phyloP scores from a whole-genome alignment of 495 filamentous ascomycete genomes.

The Trichoderma gamsii region DNA sequence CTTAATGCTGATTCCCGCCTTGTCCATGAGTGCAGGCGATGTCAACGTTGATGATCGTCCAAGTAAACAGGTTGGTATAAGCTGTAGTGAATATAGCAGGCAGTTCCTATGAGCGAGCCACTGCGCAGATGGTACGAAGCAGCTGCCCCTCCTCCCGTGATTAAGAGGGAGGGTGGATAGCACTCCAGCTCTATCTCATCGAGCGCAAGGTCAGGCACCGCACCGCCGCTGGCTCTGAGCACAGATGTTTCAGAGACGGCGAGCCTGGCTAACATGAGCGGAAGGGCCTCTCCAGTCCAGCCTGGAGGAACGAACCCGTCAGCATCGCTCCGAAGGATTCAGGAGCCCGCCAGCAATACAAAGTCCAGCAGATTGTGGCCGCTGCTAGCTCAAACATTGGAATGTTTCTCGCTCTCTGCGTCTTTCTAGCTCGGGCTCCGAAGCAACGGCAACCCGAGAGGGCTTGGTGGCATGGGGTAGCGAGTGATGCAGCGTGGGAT shows the following conservation, averaged over 20 bases:
- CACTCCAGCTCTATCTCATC: neutral
- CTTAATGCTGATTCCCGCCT: too few species aligned
- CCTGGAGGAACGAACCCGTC: neutral
- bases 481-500: neutral
- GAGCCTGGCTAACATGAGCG: neutral
- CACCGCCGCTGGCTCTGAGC: constrained; percentile 9
- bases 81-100: too few species aligned
- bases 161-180: neutral
- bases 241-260: neutral
- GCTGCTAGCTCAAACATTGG: neutral
- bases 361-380: neutral
- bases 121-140: neutral
- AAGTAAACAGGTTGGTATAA: too few species aligned
- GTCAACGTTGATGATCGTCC: too few species aligned
- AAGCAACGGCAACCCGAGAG: neutral
- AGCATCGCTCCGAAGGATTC: constrained; percentile 10
- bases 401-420: neutral
- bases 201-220: constrained; percentile 4
- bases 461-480: neutral
- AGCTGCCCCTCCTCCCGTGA: neutral
- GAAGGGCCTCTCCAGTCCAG: neutral
- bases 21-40: too few species aligned
- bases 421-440: neutral
- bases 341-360: neutral
- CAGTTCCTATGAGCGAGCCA: neutral